Evolutionary conservation across 2,329 filamentous ascomycete genomes (phyloP), one percentile per base, ranked within the genome.

Genomic region (Apiospora koreana): DNA sequence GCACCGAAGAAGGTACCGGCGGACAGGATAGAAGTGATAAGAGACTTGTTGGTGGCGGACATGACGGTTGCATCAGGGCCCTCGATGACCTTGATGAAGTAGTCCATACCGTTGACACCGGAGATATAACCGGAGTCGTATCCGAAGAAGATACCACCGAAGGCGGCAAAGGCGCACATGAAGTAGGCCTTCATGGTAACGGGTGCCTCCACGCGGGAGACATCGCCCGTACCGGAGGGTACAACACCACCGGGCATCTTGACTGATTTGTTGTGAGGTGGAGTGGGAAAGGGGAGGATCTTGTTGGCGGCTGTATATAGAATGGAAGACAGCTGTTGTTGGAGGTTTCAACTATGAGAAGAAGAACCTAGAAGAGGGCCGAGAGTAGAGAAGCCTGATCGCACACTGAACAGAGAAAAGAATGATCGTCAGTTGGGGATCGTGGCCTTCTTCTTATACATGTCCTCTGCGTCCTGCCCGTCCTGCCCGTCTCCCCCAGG

Each of bases 1-100:
- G 93, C 91, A 79, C 93, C 91, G 72, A 94, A 92, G 86, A 95
- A 95, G 76, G 93, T 94, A 80, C 90, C 89, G 78, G 86, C 88
- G 45, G 93, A 95, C 69, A 95, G 88, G 75, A 95, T 94, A 25
- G 92, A 94, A 78, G 90, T 90, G 78, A 94, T 89, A 50, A 89
- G 84, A 8, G 87, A 88, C 71, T 81, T 81, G 78, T 88, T 77
- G 73, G 80, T 79, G 54, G 84, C 80, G 46, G 72, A 74, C 42
- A 89, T 76, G 9, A 71, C 71, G 0, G 71, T 75, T 41, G 75
- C 77, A 65, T 74, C 79, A 38, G 77, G 72, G 71, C 85, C 77
- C 64, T 79, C 77, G 64, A 80, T 76, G 9, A 73, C 65, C 42
- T 76, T 69, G 73, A 79, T 78, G 76, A 82, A 80, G 71, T 76